A percentile compares a stretch with the other conserved stretches of the same genome.
Evolutionary conservation across 1,284 basidiomycete species (phyloP).

Genomic region (Laetiporus sulphureus): DNA sequence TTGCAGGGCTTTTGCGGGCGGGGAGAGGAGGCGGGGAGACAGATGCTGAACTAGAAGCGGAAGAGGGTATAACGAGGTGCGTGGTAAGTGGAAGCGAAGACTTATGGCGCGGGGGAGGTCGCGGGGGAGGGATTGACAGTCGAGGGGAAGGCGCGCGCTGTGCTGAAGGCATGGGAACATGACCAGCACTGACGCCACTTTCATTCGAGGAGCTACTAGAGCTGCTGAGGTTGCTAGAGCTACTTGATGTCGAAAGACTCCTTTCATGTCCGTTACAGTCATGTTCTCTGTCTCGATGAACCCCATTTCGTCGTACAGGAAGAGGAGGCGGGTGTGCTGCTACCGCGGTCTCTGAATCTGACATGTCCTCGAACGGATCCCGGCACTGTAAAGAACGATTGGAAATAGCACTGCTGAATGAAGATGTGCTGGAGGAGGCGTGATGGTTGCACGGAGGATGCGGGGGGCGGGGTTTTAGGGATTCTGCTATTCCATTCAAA

Average conservation of each 20-base stretch:
- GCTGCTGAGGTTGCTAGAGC: too few species aligned
- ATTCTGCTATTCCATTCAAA: too few species aligned
- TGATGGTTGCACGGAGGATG: too few species aligned
- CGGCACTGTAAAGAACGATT: conserved; percentile 8
- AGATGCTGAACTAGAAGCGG: conserved; percentile 11
- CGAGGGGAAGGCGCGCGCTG: conserved; percentile 15
- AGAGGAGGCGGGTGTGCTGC: conserved; percentile 13
- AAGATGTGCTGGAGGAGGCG: conserved; percentile 4
- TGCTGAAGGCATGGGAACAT: conserved; percentile 6
- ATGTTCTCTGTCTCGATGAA: neutral
- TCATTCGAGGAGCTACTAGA: too few species aligned
- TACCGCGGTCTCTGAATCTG: conserved; percentile 12
- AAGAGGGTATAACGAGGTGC: conserved; percentile 3
- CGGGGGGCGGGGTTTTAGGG: too few species aligned
- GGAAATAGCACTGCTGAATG: conserved; percentile 9
- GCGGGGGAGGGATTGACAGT: conserved; percentile 17
- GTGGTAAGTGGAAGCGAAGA: conserved; percentile 6
- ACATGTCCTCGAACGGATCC: conserved; percentile 18
- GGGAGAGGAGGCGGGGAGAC: conserved; percentile 26
- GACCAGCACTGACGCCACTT: conserved; percentile 12
- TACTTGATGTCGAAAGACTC: too few species aligned
- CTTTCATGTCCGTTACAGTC: conserved; percentile 7
- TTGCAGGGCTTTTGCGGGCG: conserved; percentile 17
- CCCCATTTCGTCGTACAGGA: conserved; percentile 12
- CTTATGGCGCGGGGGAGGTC: conserved; percentile 24